These are phyloP conservation scores for Fusarium phyllophilum DNA, from an alignment of 2,329 filamentous ascomycete genomes.

Conservation along the genomic window DNA sequence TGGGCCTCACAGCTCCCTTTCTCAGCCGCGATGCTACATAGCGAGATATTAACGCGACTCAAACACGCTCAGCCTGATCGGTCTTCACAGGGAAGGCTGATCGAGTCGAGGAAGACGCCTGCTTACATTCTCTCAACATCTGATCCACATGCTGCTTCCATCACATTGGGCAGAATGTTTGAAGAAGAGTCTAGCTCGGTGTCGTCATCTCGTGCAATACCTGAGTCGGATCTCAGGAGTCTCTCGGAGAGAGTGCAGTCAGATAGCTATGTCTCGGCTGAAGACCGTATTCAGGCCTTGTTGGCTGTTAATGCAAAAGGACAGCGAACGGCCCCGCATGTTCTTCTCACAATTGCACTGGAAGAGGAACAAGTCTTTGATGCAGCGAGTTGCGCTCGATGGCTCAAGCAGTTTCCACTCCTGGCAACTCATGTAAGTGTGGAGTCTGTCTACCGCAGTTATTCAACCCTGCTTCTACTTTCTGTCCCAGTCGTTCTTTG, in stretches of 20 bases:
- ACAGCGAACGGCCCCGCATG: constrained; percentile 37
- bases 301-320: constrained; percentile 35
- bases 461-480: constrained; percentile 40
- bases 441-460: constrained; percentile 40
- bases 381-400: constrained; percentile 40
- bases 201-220: constrained; percentile 35
- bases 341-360: constrained; percentile 40
- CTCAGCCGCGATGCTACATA: constrained; percentile 44
- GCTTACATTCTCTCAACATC: constrained; percentile 43
- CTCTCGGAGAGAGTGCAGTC: constrained; percentile 40
- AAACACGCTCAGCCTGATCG: constrained; percentile 41
- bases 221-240: constrained; percentile 28
- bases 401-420: constrained; percentile 45
- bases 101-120: constrained; percentile 42
- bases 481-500: constrained; percentile 43
- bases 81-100: constrained; percentile 35
- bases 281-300: constrained; percentile 39
- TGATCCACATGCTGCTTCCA: constrained; percentile 40
- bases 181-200: constrained; percentile 34
- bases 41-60: constrained; percentile 41
- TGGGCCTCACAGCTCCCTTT: constrained; percentile 42
- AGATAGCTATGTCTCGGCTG: constrained; percentile 32
- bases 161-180: constrained; percentile 36
- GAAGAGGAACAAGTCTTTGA: constrained; percentile 42
- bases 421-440: constrained; percentile 40